These are phyloP conservation scores for Periconia digitata DNA, from an alignment of 2,329 filamentous ascomycete species.

Conservation along the genomic window DNA sequence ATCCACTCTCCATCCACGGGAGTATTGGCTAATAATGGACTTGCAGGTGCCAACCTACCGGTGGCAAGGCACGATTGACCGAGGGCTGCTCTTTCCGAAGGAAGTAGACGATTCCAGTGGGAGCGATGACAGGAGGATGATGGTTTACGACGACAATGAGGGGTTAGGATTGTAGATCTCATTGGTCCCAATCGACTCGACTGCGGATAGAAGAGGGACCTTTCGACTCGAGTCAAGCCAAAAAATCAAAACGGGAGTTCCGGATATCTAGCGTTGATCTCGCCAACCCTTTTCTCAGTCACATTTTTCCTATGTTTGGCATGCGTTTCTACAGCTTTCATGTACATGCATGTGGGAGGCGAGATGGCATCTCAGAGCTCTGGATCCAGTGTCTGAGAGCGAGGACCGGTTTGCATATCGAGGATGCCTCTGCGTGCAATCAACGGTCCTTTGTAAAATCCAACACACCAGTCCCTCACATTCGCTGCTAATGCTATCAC, in stretches of 20 bases:
- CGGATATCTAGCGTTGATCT: conserved; percentile 49
- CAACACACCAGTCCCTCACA: conserved; percentile 39
- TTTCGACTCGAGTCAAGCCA: conserved; percentile 45
- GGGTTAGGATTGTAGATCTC: conserved; percentile 42
- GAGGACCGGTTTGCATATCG: conserved; percentile 48
- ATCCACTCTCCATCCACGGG: conserved; percentile 2
- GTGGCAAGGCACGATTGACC: conserved; percentile 97
- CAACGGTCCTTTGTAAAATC: conserved; percentile 45
- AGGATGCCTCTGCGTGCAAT: conserved; percentile 52
- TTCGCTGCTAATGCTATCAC: conserved; percentile 17
- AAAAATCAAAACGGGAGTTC: conserved; percentile 47
- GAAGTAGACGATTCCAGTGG: conserved; percentile 73
- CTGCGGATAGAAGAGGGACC: conserved; percentile 49
- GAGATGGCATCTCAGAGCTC: conserved; percentile 47
- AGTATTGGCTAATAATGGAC: conserved; percentile 33
- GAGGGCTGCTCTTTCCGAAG: conserved; percentile 99
- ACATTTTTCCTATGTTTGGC: conserved; percentile 41
- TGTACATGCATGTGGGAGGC: conserved; percentile 48
- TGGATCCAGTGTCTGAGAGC: conserved; percentile 39
- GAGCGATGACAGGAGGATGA: conserved; percentile 30
- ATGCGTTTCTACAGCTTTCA: conserved; percentile 41
- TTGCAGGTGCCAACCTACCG: conserved; percentile 84
- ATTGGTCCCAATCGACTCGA: conserved; percentile 46
- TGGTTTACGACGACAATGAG: conserved; percentile 42
- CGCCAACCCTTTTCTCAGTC: conserved; percentile 40